Evolutionary conservation across 2,329 filamentous ascomycete species (phyloP), one percentile per base, ranked within the genome.

Genomic region (Akanthomyces dipterigenus): DNA sequence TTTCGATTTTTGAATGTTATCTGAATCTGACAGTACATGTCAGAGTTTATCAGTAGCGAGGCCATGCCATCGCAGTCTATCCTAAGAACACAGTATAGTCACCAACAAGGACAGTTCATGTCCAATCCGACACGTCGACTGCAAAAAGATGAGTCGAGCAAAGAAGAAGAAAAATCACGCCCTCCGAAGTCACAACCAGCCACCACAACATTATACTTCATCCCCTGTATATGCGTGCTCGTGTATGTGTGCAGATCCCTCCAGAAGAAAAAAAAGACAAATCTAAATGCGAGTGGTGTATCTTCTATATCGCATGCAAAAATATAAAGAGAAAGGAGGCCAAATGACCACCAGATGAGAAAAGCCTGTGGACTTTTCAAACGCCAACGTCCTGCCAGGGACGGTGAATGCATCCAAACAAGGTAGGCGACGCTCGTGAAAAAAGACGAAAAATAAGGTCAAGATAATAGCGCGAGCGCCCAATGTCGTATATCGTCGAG

Each of bases 381-480:
- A 67, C 65, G 64, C 66, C 67, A 55, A 53, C 55, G 64, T 63
- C 66, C 65, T 63, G 62, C 64, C 64, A 61, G 62, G 60, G 63
- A 67, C 65, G 62, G 56, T 57, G 61, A 63, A 64, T 64, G 58
- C 50, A 34, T 55, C 42, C 58, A 34, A 57, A 49, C 50, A 42
- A 46, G 50, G 46, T 61, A 40, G 22, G 31, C 22, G n/a, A 28
- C 28, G 42, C 49, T 42, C 31, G 50, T 26, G 18, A 22, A 28
- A 49, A 53, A 40, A 18, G 14, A 14, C 6, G 22, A 57, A 20
- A 22, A 14, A 18, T 24, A 11, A 31, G 18, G 24, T 46, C 11
- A 34, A 45, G 38, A 42, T 46, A 57, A 45, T 54, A 53, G 46
- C 12, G 50, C 49, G 50, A 7, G 57, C 50, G 58, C 46, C 50